phyloP scores from a whole-genome alignment of 2,329 filamentous ascomycete species.

The Aspergillus luchuensis region DNA sequence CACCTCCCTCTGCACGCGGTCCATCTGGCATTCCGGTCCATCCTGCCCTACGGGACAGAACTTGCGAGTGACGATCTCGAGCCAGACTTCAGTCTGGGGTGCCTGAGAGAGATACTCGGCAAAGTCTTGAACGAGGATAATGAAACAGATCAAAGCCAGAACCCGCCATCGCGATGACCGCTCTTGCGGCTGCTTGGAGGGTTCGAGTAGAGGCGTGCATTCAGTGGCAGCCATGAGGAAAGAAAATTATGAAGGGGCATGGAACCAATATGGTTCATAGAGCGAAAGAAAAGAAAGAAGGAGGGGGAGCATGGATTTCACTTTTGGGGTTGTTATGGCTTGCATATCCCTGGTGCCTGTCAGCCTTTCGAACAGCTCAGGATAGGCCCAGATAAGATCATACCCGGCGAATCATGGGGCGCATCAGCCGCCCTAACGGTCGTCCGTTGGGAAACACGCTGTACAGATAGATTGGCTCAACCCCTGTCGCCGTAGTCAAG shows the following conservation, averaged over 20 bases:
- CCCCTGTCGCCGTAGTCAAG: background rate
- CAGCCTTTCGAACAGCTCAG: background rate
- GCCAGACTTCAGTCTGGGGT: background rate
- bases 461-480: background rate
- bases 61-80: background rate
- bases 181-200: background rate
- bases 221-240: background rate
- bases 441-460: background rate
- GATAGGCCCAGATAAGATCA: background rate
- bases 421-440: background rate
- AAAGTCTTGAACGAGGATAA: background rate
- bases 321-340: background rate
- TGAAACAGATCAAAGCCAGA: background rate
- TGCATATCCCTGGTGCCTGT: background rate
- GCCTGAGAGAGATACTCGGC: background rate
- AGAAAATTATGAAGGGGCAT: no score
- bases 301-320: background rate
- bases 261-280: no score
- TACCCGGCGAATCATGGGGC: background rate
- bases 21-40: background rate
- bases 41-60: background rate
- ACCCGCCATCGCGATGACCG: background rate
- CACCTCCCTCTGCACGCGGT: slow-evolving; percentile 31
- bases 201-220: background rate
- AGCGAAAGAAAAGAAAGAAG: background rate